Base-by-base conservation (phyloP, 306 rosid genomes). In the Datisca glomerata region DNA sequence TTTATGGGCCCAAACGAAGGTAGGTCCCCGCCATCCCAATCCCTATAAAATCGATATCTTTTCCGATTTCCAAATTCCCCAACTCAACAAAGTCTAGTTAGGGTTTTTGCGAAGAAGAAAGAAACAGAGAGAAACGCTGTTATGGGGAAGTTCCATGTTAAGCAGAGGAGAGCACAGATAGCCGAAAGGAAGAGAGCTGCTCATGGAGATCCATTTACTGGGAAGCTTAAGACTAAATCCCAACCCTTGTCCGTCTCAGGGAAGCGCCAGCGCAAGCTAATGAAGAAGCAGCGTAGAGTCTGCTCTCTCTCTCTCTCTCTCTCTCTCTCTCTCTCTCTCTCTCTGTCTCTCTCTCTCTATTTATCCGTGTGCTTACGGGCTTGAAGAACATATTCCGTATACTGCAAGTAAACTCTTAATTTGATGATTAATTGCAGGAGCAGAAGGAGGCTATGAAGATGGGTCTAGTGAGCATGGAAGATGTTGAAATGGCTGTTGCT, bases 61-160 rank as follows among this genome's bases (percentile, higher is more conserved):
- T n/a, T n/a, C n/a, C n/a, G n/a, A n/a, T n/a, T n/a, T n/a, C n/a
- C n/a, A n/a, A n/a, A n/a, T n/a, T n/a, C n/a, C n/a, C n/a, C n/a
- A n/a, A n/a, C n/a, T n/a, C n/a, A n/a, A n/a, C n/a, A n/a, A n/a
- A n/a, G n/a, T n/a, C n/a, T n/a, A n/a, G n/a, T n/a, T n/a, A n/a
- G n/a, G n/a, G n/a, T n/a, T n/a, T n/a, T n/a, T n/a, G n/a, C 24
- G 17, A 41, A 41, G 10, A 5, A 18, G 54, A 10, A 49, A 9
- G 19, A 19, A n/a, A 31, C 20, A 49, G 56, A 51, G 33, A n/a
- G n/a, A n/a, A n/a, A n/a, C 36, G 4, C 36, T 31, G 4, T 14
- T 46, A 86, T 87, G 97, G 89, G 94, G 46, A 83, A 79, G 67
- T 87, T 87, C 80, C 82, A 87, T 49, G 96, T 40, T 47, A 89